Percentiles rank a stretch among this genome's conserved stretches.
Conservation (phyloP, 2,329 filamentous ascomycete species). For the Alternaria burnsii region DNA sequence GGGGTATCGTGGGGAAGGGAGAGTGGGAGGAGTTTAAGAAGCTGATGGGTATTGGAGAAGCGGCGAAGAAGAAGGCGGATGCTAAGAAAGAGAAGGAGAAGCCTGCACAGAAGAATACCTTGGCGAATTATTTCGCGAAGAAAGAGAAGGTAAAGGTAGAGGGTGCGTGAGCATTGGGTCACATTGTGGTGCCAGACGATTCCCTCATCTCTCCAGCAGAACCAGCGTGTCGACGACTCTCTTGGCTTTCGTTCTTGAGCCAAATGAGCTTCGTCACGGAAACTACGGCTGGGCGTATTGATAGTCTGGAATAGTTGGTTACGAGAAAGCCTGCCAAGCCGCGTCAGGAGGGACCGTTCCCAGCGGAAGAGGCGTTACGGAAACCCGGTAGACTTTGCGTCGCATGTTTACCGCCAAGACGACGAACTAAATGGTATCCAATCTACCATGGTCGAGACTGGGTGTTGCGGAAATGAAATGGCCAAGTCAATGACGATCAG, state of each 20-base stretch:
- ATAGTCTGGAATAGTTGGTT: not conserved
- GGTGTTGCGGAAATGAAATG: not conserved
- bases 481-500: slow-evolving; percentile 15
- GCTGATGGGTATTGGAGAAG: slow-evolving; percentile 67
- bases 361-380: slow-evolving; percentile 12
- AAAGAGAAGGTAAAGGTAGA: slow-evolving; percentile 2
- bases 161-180: not conserved
- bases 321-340: too few relatives aligned
- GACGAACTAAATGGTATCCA: slow-evolving; percentile 1
- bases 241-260: not conserved
- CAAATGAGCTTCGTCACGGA: not conserved
- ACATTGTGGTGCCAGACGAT: not conserved
- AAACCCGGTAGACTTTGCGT: slow-evolving; percentile 7
- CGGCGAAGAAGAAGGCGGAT: slow-evolving; percentile 51
- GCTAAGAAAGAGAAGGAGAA: slow-evolving; percentile 43
- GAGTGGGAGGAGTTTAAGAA: slow-evolving; percentile 73
- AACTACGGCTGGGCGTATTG: not conserved
- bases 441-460: slow-evolving; percentile 15
- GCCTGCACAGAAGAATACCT: slow-evolving; percentile 42
- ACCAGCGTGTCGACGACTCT: not conserved
- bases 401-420: not conserved
- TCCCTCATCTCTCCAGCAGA: not conserved
- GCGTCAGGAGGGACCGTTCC: too few relatives aligned
- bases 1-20: slow-evolving; percentile 67
- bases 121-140: slow-evolving; percentile 45